Percentiles rank a stretch among this genome's conserved stretches.
Conservation (phyloP, 2,329 filamentous ascomycete species). For the Ramichloridium luteum region DNA sequence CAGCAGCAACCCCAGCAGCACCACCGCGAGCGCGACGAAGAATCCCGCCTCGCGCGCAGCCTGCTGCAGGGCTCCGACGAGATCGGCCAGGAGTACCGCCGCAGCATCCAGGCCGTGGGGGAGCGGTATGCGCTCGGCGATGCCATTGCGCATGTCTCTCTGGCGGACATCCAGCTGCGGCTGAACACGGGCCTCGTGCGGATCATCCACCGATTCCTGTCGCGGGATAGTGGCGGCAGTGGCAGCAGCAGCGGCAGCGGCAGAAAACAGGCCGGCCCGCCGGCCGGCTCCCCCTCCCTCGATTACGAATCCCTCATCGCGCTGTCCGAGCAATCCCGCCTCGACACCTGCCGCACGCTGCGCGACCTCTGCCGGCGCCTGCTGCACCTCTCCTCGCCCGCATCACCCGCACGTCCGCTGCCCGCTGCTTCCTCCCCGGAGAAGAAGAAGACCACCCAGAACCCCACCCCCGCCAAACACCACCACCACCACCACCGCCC, state of each 20-base stretch:
- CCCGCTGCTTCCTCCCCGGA: too few relatives aligned
- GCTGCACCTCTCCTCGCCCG: slow-evolving; percentile 2
- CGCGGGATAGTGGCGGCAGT: too few relatives aligned
- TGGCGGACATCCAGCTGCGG: slow-evolving; percentile 34
- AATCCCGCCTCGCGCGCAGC: slow-evolving; percentile 29
- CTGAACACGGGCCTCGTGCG: slow-evolving; percentile 36
- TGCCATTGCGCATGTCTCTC: slow-evolving; percentile 33
- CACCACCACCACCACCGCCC: too few relatives aligned
- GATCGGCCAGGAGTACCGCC: slow-evolving; percentile 31
- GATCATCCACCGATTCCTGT: slow-evolving; percentile 35
- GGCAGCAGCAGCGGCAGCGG: too few relatives aligned
- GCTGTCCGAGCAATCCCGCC: slow-evolving; percentile 33
- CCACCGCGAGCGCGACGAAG: slow-evolving; percentile 20
- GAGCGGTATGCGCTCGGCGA: slow-evolving; percentile 33
- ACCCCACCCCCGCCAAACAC: too few relatives aligned
- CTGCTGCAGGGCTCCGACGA: slow-evolving; percentile 31
- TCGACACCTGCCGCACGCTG: slow-evolving; percentile 32
- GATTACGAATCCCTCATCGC: slow-evolving; percentile 35
- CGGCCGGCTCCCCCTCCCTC: too few relatives aligned
- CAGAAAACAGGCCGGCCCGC: slow-evolving; percentile 17
- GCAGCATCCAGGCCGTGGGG: slow-evolving; percentile 27
- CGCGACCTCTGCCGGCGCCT: slow-evolving; percentile 26
- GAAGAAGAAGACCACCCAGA: not conserved
- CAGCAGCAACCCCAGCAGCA: slow-evolving; percentile 10
- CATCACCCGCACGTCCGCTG: too few relatives aligned